Evolutionary conservation across 2,329 filamentous ascomycete genomes (phyloP), one percentile per base, ranked within the genome.

Genomic region (Byssochlamys sp.): DNA sequence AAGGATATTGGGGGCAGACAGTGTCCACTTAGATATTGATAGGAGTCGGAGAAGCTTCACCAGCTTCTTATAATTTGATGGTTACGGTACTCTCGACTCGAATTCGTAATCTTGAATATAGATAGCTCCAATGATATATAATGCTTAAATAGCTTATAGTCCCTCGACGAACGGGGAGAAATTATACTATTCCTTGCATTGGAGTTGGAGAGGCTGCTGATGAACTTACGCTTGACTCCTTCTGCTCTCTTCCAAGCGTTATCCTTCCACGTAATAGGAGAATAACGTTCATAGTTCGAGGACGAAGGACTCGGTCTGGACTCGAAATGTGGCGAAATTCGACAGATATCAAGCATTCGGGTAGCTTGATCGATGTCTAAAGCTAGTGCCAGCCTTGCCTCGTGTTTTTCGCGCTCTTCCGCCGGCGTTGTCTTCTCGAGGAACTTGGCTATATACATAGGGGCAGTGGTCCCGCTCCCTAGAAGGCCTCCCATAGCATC

Each of bases 371-470:
- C 85, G 59, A 97, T 80, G n/a, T 89, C 82, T 55, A 97, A 78
- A 2, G 94, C 94, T 14, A 86, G 77, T 7, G 91, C 91, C 57
- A 99, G 75, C 28, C 90, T 84, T 48, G 82, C 81, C 65, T 88
- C 84, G 67, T 95, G 88, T 55, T 82, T 84, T 57, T 87, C 83
- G 11, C 80, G 75, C 48, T 90, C 84, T 39, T 88, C 83, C 39
- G 83, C 79, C 1, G 77, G 72, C 35, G 78, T 77, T 25, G 70
- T 68, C 55, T 73, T 75, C 45, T 78, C 75, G 33, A 83, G 69
- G 65, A 85, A 87, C 55, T 75, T 77, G 52, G 81, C 84, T 31
- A 74, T 78, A 67, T 83, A 82, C 63, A 82, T 72, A 4, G 86
- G 87, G 45, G 89, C 89, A 67, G 85, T 89, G 1, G 87, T 88